Conservation (phyloP, 2,329 filamentous ascomycete genomes). For the Knoxdaviesia capensis region DNA sequence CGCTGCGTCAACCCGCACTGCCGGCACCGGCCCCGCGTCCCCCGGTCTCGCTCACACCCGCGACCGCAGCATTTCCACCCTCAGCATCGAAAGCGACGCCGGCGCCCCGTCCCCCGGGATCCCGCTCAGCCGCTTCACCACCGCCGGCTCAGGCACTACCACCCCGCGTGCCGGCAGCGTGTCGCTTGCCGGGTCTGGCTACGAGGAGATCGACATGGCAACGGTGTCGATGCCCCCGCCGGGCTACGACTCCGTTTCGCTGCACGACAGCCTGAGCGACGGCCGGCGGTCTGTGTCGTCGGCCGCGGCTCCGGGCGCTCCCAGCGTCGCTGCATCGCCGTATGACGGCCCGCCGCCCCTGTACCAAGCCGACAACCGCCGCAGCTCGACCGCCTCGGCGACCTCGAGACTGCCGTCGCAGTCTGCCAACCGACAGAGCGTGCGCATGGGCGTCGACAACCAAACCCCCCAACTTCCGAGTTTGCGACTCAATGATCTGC, state of each 20-base stretch:
- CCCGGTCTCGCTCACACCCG: constrained; percentile 16
- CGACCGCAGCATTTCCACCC: constrained; percentile 29
- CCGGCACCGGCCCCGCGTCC: constrained; percentile 12
- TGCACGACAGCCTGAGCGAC: constrained; percentile 18
- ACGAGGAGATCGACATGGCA: constrained; percentile 28
- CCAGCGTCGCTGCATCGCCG: constrained; percentile 15
- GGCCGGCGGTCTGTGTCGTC: too few relatives aligned
- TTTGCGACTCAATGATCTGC: constrained; percentile 25
- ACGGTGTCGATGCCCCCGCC: constrained; percentile 28
- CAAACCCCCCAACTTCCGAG: constrained; percentile 23
- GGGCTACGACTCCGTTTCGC: constrained; percentile 29
- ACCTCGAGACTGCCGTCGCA: too few relatives aligned
- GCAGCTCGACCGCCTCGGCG: too few relatives aligned
- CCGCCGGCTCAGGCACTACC: background rate
- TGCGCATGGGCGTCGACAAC: too few relatives aligned
- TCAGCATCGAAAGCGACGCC: constrained; percentile 29
- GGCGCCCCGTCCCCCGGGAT: constrained; percentile 16
- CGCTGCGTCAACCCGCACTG: constrained; percentile 13
- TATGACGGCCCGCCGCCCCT: constrained; percentile 28
- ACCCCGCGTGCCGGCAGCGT: background rate
- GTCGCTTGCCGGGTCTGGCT: constrained; percentile 25
- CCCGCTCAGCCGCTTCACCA: constrained; percentile 10
- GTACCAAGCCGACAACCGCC: constrained; percentile 12
- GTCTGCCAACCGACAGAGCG: too few relatives aligned
- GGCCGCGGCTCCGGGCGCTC: too few relatives aligned